A percentile compares a stretch with the other conserved stretches of the same genome.
These are phyloP conservation scores for Gyrodon lividus DNA, from an alignment of 768 basidiomycete genomes.

Conservation along the genomic window DNA sequence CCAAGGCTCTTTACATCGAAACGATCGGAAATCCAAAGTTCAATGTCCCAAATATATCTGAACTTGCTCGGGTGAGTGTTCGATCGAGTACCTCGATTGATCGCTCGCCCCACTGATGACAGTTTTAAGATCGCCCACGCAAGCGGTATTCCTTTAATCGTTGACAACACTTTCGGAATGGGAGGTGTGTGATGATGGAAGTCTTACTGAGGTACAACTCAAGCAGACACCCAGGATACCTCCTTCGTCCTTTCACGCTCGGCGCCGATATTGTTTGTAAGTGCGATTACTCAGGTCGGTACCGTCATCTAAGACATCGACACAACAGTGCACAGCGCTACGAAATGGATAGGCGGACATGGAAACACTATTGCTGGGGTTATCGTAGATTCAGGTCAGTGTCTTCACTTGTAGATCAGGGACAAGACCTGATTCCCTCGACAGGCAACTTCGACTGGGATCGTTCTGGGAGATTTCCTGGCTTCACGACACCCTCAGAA, in stretches of 20 bases:
- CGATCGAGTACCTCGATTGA: background rate
- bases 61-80: conserved; percentile 56
- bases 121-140: conserved; percentile 60
- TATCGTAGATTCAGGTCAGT: conserved; percentile 62
- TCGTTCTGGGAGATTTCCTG: conserved; percentile 65
- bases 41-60: conserved; percentile 62
- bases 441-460: conserved; percentile 63
- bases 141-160: conserved; percentile 71
- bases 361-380: conserved; percentile 80
- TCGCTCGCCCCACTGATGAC: background rate
- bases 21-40: conserved; percentile 81
- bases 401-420: background rate
- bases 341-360: conserved; percentile 85
- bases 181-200: conserved; percentile 38
- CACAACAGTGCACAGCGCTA: conserved; percentile 61
- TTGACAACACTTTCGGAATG: conserved; percentile 80
- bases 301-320: background rate
- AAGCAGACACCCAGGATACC: conserved; percentile 42
- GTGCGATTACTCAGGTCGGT: conserved; percentile 5
- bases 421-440: background rate
- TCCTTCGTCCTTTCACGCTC: conserved; percentile 65
- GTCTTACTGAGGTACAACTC: background rate
- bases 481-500: conserved; percentile 71
- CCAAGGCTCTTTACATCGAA: conserved; percentile 75
- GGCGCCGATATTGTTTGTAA: conserved; percentile 78